Evolutionary conservation across 805 yeast genomes (phyloP), one percentile per base, ranked within the genome.

Genomic region (Kurtzmaniella fragi): DNA sequence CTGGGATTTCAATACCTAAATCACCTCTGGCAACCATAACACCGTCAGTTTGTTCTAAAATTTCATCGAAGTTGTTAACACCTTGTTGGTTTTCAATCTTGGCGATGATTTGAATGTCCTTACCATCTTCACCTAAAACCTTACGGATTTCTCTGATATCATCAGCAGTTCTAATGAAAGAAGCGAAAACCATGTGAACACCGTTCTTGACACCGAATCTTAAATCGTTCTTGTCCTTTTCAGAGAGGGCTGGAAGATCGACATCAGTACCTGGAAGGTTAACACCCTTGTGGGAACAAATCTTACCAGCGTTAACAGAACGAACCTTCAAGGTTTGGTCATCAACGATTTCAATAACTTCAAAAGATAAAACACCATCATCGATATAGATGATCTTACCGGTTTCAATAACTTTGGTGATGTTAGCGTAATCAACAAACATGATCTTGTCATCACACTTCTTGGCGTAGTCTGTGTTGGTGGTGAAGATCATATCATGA

Each of bases 21-120:
- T 93, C 99, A 78, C 99, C 99, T 75, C 99, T 84, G 60, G 99
- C 99, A 67, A 93, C 98, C 99, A 93, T 93, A 62, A 93, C 96
- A 77, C 98, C 99, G 66, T 93, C 99, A 48, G 99, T 93, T 69
- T 82, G 95, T 58, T 66, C 67, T 64, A 93, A 81, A 62, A 93
- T 93, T 48, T 87, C 97, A 70, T 93, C 99, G 64, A 93, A 93
- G 82, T 93, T 93, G 85, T 93, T 90, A 59, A 93, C 98, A 79
- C 99, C 99, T 74, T 93, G 99, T 76, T 91, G 98, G 78, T 89
- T 90, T 78, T 93, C 99, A 64, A 93, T 91, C 80, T 93, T 93
- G 65, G 88, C 84, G 57, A 93, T 90, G 73, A 93, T 89, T 78
- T 93, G 95, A 70, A 93, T 86, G 61, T 87, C 85, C 71, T 82